phyloP scores from a whole-genome alignment of 805 yeast genomes.

The Nakazawaea ernobii region DNA sequence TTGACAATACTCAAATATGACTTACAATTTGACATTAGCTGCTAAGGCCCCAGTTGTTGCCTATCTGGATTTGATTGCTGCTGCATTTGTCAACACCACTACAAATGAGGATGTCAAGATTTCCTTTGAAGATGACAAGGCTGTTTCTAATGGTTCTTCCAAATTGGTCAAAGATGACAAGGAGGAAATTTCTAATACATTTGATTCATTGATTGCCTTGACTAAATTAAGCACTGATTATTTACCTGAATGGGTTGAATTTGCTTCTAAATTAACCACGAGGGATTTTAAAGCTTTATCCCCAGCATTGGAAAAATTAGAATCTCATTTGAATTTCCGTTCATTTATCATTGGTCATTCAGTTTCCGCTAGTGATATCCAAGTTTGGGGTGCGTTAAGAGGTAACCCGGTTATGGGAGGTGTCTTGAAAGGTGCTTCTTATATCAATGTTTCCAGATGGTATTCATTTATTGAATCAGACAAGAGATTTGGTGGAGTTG shows the following conservation, averaged over 20 bases:
- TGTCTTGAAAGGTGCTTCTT: constrained; percentile 76
- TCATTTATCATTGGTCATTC: constrained; percentile 67
- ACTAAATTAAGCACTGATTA: constrained; percentile 25
- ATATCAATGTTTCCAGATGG: constrained; percentile 90
- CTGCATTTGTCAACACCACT: constrained; percentile 59
- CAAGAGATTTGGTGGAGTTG: constrained; percentile 61
- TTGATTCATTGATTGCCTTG: constrained; percentile 36
- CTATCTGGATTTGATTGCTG: constrained; percentile 73
- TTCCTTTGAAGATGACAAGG: constrained; percentile 69
- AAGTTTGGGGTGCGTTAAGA: constrained; percentile 90
- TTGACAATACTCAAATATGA: constrained; percentile 17
- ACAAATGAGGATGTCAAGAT: constrained; percentile 49
- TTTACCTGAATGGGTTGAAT: constrained; percentile 57
- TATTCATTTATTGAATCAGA: constrained; percentile 70
- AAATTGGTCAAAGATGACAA: constrained; percentile 40
- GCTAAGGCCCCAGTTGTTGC: constrained; percentile 84
- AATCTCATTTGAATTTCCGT: constrained; percentile 78
- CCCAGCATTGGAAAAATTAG: constrained; percentile 71
- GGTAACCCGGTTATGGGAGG: constrained; percentile 93
- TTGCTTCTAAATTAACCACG: constrained; percentile 66
- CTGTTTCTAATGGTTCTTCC: constrained; percentile 40
- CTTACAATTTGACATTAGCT: constrained; percentile 59
- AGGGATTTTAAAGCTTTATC: constrained; percentile 88
- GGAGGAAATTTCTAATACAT: constrained; percentile 36
- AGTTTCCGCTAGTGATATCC: constrained; percentile 74